Evolutionary conservation across 2,329 filamentous ascomycete genomes (phyloP).

Genomic region (Fulvia fulva): DNA sequence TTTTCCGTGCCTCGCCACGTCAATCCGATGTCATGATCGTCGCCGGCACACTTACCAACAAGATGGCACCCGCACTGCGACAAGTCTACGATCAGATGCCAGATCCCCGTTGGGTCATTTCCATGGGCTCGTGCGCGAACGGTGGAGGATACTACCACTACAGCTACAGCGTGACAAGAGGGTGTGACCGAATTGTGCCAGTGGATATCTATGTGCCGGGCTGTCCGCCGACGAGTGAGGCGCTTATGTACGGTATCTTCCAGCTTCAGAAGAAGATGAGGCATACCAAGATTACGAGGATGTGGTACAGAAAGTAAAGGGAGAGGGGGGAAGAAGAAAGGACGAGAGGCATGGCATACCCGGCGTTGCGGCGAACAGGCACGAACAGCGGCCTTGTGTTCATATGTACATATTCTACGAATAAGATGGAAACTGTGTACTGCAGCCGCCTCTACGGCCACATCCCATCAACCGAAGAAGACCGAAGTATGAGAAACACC

Average conservation of each 20-base stretch:
- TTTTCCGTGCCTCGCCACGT: slow-evolving; percentile 82
- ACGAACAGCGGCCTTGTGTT: slow-evolving; percentile 14
- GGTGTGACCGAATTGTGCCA: slow-evolving; percentile 72
- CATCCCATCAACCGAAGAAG: neutral
- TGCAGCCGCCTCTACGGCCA: neutral
- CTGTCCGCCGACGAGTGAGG: slow-evolving; percentile 56
- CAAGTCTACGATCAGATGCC: slow-evolving; percentile 95
- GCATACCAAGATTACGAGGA: slow-evolving; percentile 49
- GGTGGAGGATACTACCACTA: slow-evolving; percentile 83
- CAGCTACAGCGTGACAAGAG: slow-evolving; percentile 70
- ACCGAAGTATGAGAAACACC: neutral
- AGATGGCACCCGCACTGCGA: slow-evolving; percentile 84
- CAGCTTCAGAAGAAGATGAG: slow-evolving; percentile 75
- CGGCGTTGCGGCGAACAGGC: slow-evolving; percentile 16
- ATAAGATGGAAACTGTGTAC: neutral
- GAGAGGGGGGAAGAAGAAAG: neutral
- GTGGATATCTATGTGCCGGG: slow-evolving; percentile 79
- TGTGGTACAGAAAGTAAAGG: slow-evolving; percentile 52
- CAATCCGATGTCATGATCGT: slow-evolving; percentile 94
- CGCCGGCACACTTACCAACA: slow-evolving; percentile 88
- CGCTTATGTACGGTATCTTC: slow-evolving; percentile 61
- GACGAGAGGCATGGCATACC: slow-evolving; percentile 7
- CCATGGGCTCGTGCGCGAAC: slow-evolving; percentile 81
- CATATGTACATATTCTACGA: slow-evolving; percentile 21
- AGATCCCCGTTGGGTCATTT: slow-evolving; percentile 78